A percentile compares a stretch with the other conserved stretches of the same genome.
Evolutionary conservation across 2,329 filamentous ascomycete species (phyloP).

Genomic region (Cytospora schulzeri): DNA sequence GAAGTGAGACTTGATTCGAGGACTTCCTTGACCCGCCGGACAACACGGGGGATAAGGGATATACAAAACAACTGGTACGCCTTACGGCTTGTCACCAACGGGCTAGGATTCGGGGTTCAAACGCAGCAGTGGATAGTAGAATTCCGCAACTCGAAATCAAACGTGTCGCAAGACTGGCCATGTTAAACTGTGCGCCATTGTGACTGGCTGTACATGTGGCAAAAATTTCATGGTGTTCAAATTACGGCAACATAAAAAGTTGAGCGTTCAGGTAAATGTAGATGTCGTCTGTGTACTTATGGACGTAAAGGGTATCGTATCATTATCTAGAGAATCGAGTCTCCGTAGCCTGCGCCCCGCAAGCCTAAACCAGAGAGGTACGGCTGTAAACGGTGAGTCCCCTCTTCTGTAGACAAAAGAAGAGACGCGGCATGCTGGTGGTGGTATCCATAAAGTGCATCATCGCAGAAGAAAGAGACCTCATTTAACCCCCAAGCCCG

Average conservation of each 20-base stretch:
- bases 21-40: too few species aligned
- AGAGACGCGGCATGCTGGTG: constrained; percentile 22
- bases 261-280: constrained; percentile 3
- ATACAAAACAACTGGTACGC: too few species aligned
- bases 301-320: constrained; percentile 28
- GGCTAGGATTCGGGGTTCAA: too few species aligned
- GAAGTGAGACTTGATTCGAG: too few species aligned
- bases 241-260: neutral
- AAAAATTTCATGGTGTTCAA: neutral
- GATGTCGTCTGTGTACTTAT: constrained; percentile 8
- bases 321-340: constrained; percentile 25
- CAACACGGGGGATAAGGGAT: too few species aligned
- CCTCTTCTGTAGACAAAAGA: neutral
- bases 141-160: neutral
- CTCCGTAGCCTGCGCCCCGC: constrained; percentile 17
- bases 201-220: neutral
- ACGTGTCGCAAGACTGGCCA: neutral
- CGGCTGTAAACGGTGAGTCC: neutral
- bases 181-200: too few species aligned
- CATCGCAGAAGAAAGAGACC: neutral
- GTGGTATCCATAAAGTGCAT: constrained; percentile 19
- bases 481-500: neutral
- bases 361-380: constrained; percentile 9
- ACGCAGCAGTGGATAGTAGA: neutral
- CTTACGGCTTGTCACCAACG: too few species aligned